These are phyloP conservation scores for Incumbomyces lentus DNA, from an alignment of 2,329 filamentous ascomycete species.

Conservation along the genomic window DNA sequence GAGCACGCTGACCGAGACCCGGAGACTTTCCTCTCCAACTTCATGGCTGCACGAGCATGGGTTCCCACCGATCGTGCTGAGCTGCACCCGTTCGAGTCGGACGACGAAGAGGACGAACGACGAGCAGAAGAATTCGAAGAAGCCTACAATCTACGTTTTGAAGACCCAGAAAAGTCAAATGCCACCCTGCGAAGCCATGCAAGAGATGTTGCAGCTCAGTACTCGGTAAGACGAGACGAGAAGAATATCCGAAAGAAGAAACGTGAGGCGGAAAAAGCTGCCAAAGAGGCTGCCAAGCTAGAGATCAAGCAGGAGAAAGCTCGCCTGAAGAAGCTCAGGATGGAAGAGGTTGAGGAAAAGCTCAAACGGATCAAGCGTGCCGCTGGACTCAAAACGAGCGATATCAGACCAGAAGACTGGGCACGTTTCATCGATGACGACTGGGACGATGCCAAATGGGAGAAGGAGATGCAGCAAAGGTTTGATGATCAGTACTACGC, in stretches of 20 bases:
- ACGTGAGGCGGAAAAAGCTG: conserved; percentile 66
- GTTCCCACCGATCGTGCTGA: conserved; percentile 55
- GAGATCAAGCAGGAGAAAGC: conserved; percentile 71
- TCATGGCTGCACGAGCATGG: conserved; percentile 88
- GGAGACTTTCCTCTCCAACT: conserved; percentile 88
- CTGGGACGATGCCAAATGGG: conserved; percentile 85
- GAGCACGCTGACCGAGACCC: conserved; percentile 75
- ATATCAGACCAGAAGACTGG: conserved; percentile 68
- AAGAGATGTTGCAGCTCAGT: conserved; percentile 69
- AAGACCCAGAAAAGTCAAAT: conserved; percentile 79
- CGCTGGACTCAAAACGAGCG: conserved; percentile 58
- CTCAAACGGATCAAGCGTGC: conserved; percentile 80
- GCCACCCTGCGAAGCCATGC: conserved; percentile 81
- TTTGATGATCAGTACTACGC: conserved; percentile 92
- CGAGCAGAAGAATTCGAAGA: conserved; percentile 79
- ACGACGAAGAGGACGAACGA: conserved; percentile 67
- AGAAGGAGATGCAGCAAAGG: conserved; percentile 73
- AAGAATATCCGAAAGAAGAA: conserved; percentile 64
- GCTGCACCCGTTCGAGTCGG: conserved; percentile 80
- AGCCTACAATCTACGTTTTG: conserved; percentile 92
- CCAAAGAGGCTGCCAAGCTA: conserved; percentile 67
- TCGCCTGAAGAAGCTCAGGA: conserved; percentile 72
- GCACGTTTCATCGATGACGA: conserved; percentile 71
- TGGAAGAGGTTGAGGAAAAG: conserved; percentile 82
- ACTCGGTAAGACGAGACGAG: conserved; percentile 79